Evolutionary conservation across 805 yeast genomes (phyloP).

Genomic region (Candida maris): DNA sequence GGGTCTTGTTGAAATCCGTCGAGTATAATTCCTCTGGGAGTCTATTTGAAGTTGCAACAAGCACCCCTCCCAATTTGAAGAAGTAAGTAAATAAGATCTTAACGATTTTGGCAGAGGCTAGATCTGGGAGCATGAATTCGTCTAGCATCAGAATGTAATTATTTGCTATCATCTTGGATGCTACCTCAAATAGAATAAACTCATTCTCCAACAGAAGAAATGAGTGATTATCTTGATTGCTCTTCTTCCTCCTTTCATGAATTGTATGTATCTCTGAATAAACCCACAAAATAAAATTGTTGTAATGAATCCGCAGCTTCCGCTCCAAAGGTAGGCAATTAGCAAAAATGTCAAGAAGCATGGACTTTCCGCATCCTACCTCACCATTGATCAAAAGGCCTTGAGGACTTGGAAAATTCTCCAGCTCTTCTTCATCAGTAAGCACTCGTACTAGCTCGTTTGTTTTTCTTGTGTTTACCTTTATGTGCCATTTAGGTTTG

Average conservation of each 20-base stretch:
- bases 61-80: slow-evolving; percentile 70
- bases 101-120: slow-evolving; percentile 68
- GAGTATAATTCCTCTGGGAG: slow-evolving; percentile 70
- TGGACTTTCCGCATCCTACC: slow-evolving; percentile 73
- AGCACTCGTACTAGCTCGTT: slow-evolving; percentile 46
- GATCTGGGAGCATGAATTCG: slow-evolving; percentile 75
- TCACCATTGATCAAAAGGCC: slow-evolving; percentile 63
- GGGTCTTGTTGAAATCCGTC: slow-evolving; percentile 56
- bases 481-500: slow-evolving; percentile 29
- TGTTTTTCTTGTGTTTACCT: slow-evolving; percentile 11
- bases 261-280: slow-evolving; percentile 57
- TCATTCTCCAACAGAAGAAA: slow-evolving; percentile 51
- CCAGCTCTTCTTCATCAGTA: slow-evolving; percentile 59
- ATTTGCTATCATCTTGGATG: slow-evolving; percentile 55
- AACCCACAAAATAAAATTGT: slow-evolving; percentile 66
- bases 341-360: slow-evolving; percentile 72
- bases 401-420: slow-evolving; percentile 54
- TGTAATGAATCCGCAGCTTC: slow-evolving; percentile 69
- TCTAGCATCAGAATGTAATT: slow-evolving; percentile 62
- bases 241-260: slow-evolving; percentile 39
- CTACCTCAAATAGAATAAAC: slow-evolving; percentile 61
- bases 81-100: slow-evolving; percentile 62
- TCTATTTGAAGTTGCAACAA: slow-evolving; percentile 71
- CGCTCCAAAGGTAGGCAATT: slow-evolving; percentile 57
- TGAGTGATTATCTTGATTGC: slow-evolving; percentile 31